Evolutionary conservation across 176 grass and related monocot species (phyloP), one percentile per base, ranked within the genome.

Genomic region (Typha latifolia): DNA sequence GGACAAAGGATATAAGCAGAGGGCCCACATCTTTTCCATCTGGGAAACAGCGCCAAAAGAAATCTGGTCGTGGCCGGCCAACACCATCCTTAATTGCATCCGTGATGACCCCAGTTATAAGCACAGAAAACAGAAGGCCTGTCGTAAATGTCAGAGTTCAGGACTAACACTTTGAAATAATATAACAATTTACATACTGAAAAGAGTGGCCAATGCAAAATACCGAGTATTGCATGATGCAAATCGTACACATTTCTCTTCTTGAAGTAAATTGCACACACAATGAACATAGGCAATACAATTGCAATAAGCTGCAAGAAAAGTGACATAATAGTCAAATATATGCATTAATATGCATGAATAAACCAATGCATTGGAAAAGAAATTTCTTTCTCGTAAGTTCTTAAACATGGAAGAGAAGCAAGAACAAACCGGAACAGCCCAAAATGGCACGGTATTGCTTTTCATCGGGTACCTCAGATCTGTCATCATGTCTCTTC

Each of bases 391-490:
- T 69, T 48, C 69, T 37, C 32, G 26, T 48, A 75, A n/a, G 48
- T 49, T 69, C 56, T 14, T 66, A 68, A 53, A 56, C 43, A 19
- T 22, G 62, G 74, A 27, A 61, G 47, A 47, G 62, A 37, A 21
- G 29, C 62, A 78, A 34, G 61, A 69, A 55, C 62, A 53, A 87
- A 91, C 89, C 75, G 84, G 89, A 49, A 87, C 84, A n/a, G 84
- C 75, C 89, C 89, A 91, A 79, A 87, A 82, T 64, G 89, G 89
- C 43, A 91, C 89, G 11, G 89, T 91, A 61, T 91, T 91, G 61
- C 67, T 32, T 78, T 91, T 91, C 78, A 91, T 76, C 15, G 89
- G 89, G 62, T 91, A 91, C 61, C 81, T 82, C 56, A 91, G 81
- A 70, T 91, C 89, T 59, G 81, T 77, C 81, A 91, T 82, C 89